Evolutionary conservation across 148 eudicot species (phyloP), one percentile per base, ranked within the genome.

Genomic region (Chenopodium quinoa): DNA sequence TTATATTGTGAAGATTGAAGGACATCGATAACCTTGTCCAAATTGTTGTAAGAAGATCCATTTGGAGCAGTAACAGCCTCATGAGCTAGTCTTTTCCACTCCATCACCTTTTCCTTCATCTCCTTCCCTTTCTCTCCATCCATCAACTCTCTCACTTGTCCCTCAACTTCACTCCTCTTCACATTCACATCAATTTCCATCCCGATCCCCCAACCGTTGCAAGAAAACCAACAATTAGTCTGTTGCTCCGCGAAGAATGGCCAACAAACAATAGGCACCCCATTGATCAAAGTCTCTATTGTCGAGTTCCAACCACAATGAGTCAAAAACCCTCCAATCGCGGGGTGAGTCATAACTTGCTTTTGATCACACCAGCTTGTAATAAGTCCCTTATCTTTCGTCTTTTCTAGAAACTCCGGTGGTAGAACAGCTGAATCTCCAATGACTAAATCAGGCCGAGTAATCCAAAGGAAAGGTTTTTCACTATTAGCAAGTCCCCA

Each of bases 231-330:
- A 64, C 86, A 74, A 52, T 86, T 86, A 1, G 86, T 83, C n/a
- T 83, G 86, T 54, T 83, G 88, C 34, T 86, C 88, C 1, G 86
- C 82, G 58, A 86, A 86, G 54, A 83, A 86, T 27, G 88, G 86
- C 88, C 88, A 86, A 34, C 86, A 86, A 0, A 86, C 37, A 71
- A 83, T 69, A 20, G 88, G 85, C 77, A 86, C 84, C 3, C 82
- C 88, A 12, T 74, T 74, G 11, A 22, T 56, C 1, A 86, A 54
- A 58, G 75, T 86, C 52, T 86, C 88, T 17, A 77, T 0, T 1
- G 72, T 78, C 10, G 86, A 86, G 71, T 86, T 86, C 88, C 88
- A 83, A 5, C 86, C 88, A 81, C 82, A 62, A 12, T 86, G 88
- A 0, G 88, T 86, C 63, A 86, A 48, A 78, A 86, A 86, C n/a